Conservation (phyloP, 176 grass and related monocot species). For the Leersia perrieri region DNA sequence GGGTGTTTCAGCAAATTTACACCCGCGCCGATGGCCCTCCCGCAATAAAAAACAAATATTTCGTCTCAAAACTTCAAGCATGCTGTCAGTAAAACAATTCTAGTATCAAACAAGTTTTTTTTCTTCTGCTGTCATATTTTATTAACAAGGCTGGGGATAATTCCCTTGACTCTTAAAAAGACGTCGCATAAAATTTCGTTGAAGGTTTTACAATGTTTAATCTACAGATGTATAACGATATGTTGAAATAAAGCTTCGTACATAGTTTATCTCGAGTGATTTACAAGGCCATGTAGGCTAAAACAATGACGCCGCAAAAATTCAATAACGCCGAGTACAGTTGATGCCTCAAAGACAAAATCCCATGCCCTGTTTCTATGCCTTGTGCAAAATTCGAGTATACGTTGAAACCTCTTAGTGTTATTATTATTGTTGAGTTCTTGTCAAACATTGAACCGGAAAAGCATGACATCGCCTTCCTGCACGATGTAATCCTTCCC, state of each 20-base stretch:
- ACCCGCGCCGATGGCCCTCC: no score
- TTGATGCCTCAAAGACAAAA: neutral
- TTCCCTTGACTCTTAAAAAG: neutral
- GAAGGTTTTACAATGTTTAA: neutral
- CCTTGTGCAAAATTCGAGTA: conserved; percentile 16
- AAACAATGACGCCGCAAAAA: neutral
- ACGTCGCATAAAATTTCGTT: neutral
- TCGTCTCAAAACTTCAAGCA: neutral
- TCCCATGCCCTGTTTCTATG: neutral
- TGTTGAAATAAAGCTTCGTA: no score
- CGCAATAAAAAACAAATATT: neutral
- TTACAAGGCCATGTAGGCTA: neutral
- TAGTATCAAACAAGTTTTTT: neutral
- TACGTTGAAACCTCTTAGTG: neutral
- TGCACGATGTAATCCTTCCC: conserved; percentile 90
- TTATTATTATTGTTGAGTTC: neutral
- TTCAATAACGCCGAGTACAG: neutral
- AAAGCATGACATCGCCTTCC: conserved; percentile 98
- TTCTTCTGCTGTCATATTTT: neutral
- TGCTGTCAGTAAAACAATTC: neutral
- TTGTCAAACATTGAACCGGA: conserved; percentile 89
- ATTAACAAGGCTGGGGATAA: neutral
- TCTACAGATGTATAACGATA: neutral
- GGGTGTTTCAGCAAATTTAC: neutral
- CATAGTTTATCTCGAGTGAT: neutral